phyloP scores from a whole-genome alignment of 805 yeast species.

The Saccharomycopsis fodiens region DNA sequence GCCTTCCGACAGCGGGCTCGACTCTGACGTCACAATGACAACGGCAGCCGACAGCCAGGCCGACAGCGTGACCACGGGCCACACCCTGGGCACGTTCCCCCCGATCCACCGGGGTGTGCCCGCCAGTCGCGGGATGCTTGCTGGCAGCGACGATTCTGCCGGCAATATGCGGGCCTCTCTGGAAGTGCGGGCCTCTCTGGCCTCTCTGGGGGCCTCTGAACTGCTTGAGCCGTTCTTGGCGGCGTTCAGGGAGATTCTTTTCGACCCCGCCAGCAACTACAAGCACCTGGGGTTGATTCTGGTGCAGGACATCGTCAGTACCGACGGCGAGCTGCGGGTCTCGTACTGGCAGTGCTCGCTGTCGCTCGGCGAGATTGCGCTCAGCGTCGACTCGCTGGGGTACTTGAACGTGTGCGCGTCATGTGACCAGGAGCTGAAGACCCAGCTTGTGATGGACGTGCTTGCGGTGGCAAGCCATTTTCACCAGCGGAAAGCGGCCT shows the following conservation, averaged over 20 bases:
- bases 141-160: not conserved
- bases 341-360: slow-evolving; percentile 3
- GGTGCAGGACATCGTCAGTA: not conserved
- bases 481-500: not conserved
- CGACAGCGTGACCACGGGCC: not conserved
- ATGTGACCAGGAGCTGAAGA: not conserved
- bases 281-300: not conserved
- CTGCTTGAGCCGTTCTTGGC: not conserved
- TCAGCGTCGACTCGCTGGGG: slow-evolving; percentile 7
- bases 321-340: not conserved
- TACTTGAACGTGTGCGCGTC: not conserved
- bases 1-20: not conserved
- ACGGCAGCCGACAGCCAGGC: not conserved
- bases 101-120: no score
- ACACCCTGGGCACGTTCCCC: not conserved
- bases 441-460: not conserved
- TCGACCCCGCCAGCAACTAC: slow-evolving; percentile 7
- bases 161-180: not conserved
- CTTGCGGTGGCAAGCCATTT: slow-evolving; percentile 2
- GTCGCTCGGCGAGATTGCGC: not conserved
- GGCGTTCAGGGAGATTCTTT: slow-evolving; percentile 9
- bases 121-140: not conserved
- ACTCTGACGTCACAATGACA: no score
- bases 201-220: no score
- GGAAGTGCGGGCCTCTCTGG: no score